Conservation (phyloP, 2,329 filamentous ascomycete species). For the Fusarium camptoceras region DNA sequence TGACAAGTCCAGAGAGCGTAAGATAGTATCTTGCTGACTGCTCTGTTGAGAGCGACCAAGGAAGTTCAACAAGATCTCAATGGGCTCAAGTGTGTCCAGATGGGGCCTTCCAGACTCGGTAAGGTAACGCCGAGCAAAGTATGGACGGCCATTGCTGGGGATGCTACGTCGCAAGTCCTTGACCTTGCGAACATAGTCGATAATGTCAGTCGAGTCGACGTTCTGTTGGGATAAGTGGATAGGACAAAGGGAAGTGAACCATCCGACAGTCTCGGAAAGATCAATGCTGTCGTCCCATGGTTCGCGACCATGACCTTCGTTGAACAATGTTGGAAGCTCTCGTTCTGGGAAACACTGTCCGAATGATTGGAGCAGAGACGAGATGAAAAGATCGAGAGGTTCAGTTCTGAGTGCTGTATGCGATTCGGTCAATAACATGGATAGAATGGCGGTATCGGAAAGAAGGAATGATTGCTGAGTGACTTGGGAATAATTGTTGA, state of each 20-base stretch:
- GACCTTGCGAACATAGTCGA: conserved; percentile 21
- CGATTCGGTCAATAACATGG: conserved; percentile 38
- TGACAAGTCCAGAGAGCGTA: background rate
- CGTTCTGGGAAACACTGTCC: conserved; percentile 50
- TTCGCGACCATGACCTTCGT: conserved; percentile 58
- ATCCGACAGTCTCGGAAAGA: conserved; percentile 56
- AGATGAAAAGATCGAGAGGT: conserved; percentile 55
- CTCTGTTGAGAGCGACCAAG: conserved; percentile 25
- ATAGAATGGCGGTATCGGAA: background rate
- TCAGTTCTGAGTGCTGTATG: conserved; percentile 51
- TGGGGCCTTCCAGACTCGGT: background rate
- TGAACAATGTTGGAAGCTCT: conserved; percentile 52
- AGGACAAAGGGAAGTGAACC: conserved; percentile 59
- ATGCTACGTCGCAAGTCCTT: conserved; percentile 28
- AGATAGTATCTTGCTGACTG: background rate
- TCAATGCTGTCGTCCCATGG: conserved; percentile 50
- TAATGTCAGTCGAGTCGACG: background rate
- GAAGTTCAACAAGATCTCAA: conserved; percentile 33
- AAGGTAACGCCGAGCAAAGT: conserved; percentile 30
- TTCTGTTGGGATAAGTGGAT: conserved; percentile 31
- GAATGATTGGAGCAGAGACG: conserved; percentile 52
- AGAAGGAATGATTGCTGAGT: conserved; percentile 11
- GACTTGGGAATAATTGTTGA: conserved; percentile 28
- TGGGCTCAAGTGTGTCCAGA: conserved; percentile 1
- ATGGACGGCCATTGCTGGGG: conserved; percentile 22